phyloP scores from a whole-genome alignment of 148 eudicot genomes.

The Linanthus parryae region DNA sequence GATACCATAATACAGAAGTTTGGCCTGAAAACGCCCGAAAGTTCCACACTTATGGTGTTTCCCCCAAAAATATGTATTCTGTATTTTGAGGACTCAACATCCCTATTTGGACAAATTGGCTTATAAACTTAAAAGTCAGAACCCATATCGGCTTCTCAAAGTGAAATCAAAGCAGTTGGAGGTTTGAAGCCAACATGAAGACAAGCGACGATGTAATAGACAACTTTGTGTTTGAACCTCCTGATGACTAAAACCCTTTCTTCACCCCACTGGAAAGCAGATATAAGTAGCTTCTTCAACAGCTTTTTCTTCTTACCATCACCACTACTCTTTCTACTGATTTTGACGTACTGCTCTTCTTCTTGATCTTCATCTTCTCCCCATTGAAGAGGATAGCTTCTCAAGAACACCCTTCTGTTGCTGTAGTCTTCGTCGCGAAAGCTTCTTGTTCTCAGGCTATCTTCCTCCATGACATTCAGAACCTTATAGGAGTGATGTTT shows the following conservation, averaged over 20 bases:
- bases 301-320: slow-evolving; percentile 2
- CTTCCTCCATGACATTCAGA: slow-evolving; percentile 12
- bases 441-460: slow-evolving; percentile 24
- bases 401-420: slow-evolving; percentile 35
- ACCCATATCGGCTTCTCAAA: not conserved
- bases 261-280: slow-evolving; percentile 15
- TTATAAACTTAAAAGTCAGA: no score
- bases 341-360: not conserved
- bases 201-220: slow-evolving; percentile 12
- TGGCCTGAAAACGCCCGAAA: no score
- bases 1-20: no score
- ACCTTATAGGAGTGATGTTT: not conserved
- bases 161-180: slow-evolving; percentile 6
- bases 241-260: slow-evolving; percentile 8
- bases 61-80: no score
- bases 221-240: slow-evolving; percentile 20
- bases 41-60: no score
- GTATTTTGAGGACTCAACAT: no score
- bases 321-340: not conserved
- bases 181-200: slow-evolving; percentile 13
- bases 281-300: slow-evolving; percentile 12
- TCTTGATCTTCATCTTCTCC: slow-evolving; percentile 14
- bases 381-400: slow-evolving; percentile 44
- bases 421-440: slow-evolving; percentile 42
- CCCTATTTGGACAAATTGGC: no score